These are phyloP conservation scores for Coprinellus micaceus DNA, from an alignment of 768 basidiomycete genomes.

Conservation along the genomic window DNA sequence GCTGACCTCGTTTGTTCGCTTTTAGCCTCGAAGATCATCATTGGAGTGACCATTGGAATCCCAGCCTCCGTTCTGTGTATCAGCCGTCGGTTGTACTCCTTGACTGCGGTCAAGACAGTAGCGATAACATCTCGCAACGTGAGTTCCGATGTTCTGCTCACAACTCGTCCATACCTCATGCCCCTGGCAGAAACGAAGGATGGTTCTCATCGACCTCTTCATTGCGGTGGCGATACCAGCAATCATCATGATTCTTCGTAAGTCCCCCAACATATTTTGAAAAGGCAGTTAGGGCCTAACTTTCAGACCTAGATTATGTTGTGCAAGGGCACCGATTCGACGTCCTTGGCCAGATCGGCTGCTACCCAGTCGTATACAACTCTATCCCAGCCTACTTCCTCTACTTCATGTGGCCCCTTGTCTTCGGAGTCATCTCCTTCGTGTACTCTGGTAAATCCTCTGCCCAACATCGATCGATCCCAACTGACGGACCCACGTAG, in stretches of 20 bases:
- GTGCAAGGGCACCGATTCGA: constrained; percentile 50
- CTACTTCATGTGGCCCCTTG: constrained; percentile 32
- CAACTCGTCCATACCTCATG: background rate
- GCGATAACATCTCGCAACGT: constrained; percentile 37
- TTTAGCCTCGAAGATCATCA: constrained; percentile 44
- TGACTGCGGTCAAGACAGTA: constrained; percentile 24
- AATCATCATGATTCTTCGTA: constrained; percentile 43
- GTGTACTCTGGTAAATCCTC: constrained; percentile 38
- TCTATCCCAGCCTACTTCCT: constrained; percentile 33
- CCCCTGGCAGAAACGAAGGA: constrained; percentile 31
- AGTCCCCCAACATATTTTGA: constrained; percentile 23
- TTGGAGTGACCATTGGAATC: constrained; percentile 41
- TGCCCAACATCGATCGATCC: background rate
- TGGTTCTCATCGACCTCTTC: constrained; percentile 37
- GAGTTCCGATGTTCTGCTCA: constrained; percentile 9
- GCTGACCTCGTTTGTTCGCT: background rate
- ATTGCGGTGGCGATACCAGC: constrained; percentile 48
- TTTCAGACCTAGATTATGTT: constrained; percentile 37
- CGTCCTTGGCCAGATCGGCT: constrained; percentile 45
- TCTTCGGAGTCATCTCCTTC: constrained; percentile 28
- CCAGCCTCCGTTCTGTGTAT: constrained; percentile 49
- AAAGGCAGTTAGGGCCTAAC: too few relatives aligned
- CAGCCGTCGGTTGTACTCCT: constrained; percentile 48
- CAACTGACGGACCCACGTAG: constrained; percentile 25
- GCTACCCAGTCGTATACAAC: constrained; percentile 29